Evolutionary conservation across 2,329 filamentous ascomycete genomes (phyloP).

Genomic region (Erysiphe pisi): DNA sequence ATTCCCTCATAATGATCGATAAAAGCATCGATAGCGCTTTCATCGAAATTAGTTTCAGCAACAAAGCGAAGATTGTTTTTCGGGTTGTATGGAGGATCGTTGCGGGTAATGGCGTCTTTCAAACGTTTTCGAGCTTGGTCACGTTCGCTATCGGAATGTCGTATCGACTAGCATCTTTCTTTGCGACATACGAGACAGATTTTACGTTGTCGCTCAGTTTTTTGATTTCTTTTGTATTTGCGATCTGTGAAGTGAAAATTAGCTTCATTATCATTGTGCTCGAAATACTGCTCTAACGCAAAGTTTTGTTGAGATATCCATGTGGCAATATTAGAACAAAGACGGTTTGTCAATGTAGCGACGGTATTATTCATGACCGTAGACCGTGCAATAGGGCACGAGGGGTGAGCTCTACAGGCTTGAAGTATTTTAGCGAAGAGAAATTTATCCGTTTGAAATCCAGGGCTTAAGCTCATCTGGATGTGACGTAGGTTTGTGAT

Average conservation of each 20-base stretch:
- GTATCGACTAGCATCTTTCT: slow-evolving; percentile 21
- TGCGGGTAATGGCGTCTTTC: not conserved
- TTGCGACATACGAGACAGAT: slow-evolving; percentile 20
- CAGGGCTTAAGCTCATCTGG: not conserved
- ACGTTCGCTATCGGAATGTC: not conserved
- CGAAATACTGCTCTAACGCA: not conserved
- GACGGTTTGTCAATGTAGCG: not conserved
- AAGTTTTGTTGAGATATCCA: not conserved
- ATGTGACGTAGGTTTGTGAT: not conserved
- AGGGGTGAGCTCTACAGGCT: not conserved
- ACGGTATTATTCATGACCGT: not conserved
- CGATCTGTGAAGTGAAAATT: not conserved
- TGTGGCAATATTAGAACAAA: not conserved
- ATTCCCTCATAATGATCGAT: not conserved
- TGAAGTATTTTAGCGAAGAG: not conserved
- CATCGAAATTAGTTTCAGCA: not conserved
- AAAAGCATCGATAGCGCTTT: not conserved
- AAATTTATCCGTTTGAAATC: not conserved
- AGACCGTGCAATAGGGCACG: not conserved
- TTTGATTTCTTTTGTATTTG: not conserved
- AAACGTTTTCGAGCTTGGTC: not conserved
- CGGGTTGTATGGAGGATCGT: not conserved
- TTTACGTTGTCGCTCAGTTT: not conserved
- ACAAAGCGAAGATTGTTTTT: not conserved
- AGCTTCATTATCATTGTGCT: not conserved